These are phyloP conservation scores for Cladophialophora immunda DNA, from an alignment of 2,329 filamentous ascomycete genomes.

Conservation along the genomic window DNA sequence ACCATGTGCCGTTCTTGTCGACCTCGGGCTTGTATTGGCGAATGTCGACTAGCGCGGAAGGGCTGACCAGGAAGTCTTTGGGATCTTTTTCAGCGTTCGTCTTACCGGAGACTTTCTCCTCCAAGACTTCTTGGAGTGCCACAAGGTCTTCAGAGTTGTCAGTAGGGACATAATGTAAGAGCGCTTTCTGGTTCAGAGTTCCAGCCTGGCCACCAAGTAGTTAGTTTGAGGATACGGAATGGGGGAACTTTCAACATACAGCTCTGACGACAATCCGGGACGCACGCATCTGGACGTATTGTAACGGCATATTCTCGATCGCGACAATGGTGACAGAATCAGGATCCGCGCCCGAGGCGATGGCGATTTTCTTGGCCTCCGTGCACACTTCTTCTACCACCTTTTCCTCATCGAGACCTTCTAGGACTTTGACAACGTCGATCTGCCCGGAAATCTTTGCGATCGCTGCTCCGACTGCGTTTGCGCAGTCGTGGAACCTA, in stretches of 20 bases:
- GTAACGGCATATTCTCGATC: slow-evolving; percentile 51
- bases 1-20: slow-evolving; percentile 48
- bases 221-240: neutral
- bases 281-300: slow-evolving; percentile 43
- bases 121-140: slow-evolving; percentile 52
- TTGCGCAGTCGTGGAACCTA: slow-evolving; percentile 62
- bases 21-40: slow-evolving; percentile 46
- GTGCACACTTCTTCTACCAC: slow-evolving; percentile 39
- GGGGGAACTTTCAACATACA: slow-evolving; percentile 35
- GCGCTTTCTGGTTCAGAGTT: slow-evolving; percentile 16
- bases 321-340: slow-evolving; percentile 42
- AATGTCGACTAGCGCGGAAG: slow-evolving; percentile 45
- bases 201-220: slow-evolving; percentile 12
- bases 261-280: slow-evolving; percentile 49
- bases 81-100: slow-evolving; percentile 24
- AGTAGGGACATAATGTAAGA: slow-evolving; percentile 11
- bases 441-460: slow-evolving; percentile 63
- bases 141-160: slow-evolving; percentile 49
- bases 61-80: slow-evolving; percentile 27
- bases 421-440: slow-evolving; percentile 58
- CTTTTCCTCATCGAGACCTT: slow-evolving; percentile 39
- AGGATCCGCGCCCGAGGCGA: slow-evolving; percentile 30
- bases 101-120: slow-evolving; percentile 38
- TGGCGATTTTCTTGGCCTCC: slow-evolving; percentile 36
- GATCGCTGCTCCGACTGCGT: slow-evolving; percentile 69